A percentile compares a stretch with the other conserved stretches of the same genome.
phyloP scores from a whole-genome alignment of 306 rosid genomes.

The Pachyrhizus erosus region DNA sequence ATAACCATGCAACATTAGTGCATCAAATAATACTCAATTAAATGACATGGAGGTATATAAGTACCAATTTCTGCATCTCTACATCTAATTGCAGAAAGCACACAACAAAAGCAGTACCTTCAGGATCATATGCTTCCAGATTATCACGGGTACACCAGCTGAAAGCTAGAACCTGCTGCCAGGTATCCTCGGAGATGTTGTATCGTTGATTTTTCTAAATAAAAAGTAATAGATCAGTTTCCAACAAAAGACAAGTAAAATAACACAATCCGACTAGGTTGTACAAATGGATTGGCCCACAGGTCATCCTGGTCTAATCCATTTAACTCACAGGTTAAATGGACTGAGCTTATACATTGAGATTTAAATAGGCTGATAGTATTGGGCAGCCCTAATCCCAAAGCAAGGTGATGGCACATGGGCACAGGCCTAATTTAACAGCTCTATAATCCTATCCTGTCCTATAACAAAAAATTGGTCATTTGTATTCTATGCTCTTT shows the following conservation, averaged over 20 bases:
- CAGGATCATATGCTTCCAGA: conserved; percentile 94
- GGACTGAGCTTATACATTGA: neutral
- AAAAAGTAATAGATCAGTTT: conserved; percentile 50
- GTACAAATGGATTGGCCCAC: conserved; percentile 15
- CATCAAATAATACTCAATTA: conserved; percentile 4
- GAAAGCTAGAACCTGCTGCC: conserved; percentile 96
- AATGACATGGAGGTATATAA: conserved; percentile 2
- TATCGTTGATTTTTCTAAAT: conserved; percentile 87
- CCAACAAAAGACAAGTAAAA: conserved; percentile 35
- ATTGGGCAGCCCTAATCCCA: conserved; percentile 19
- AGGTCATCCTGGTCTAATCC: neutral
- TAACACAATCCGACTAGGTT: conserved; percentile 10
- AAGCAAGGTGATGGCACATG: conserved; percentile 18
- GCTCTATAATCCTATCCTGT: neutral
- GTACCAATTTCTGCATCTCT: conserved; percentile 12
- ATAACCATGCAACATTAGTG: conserved; percentile 11
- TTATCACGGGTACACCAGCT: conserved; percentile 87
- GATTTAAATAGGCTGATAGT: conserved; percentile 14
- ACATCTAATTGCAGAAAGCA: conserved; percentile 31
- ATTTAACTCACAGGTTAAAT: neutral
- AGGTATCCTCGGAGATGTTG: conserved; percentile 96
- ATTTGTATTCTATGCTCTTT: neutral
- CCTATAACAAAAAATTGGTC: conserved; percentile 26
- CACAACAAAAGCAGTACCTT: conserved; percentile 64
- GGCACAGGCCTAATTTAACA: neutral